Base-by-base conservation (phyloP, 306 rosid genomes). In the Chamaecrista fasciculata region DNA sequence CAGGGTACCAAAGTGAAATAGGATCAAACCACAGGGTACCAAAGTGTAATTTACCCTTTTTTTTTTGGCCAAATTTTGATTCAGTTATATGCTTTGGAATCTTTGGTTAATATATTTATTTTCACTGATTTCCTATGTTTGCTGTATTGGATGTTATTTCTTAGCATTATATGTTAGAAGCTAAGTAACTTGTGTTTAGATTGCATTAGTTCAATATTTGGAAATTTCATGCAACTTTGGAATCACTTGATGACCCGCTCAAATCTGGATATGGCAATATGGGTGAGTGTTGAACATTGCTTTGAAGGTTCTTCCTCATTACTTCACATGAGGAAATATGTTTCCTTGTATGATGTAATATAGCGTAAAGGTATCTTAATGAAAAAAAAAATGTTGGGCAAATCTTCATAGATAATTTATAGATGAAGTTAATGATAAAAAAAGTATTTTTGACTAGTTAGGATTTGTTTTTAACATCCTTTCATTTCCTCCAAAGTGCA, bases 141-240 rank as follows among this genome's bases (percentile, higher is more conserved):
- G 58, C 58, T 51, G 2, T 10, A 53, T 24, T 53, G 18, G 1
- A 24, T 24, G 16, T 53, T 12, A 4, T 8, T 20, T 19, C 46
- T 43, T 6, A 43, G 11, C 60, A 39, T 44, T 31, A 40, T 21
- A 47, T 23, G 4, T 23, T 39, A 11, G 50, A 21, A n/a, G 40
- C 7, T 11, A 16, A 11, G 16, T n/a, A 18, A 0, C 14, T 19
- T 28, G 11, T 56, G 33, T 64, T 63, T 21, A 1, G 29, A 50
- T 5, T 34, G 21, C 19, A 56, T 37, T 39, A 28, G 58, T 19
- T 15, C 3, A 28, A 19, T 40, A 73, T 55, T 37, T 57, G 58
- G 48, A 64, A 26, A 42, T 73, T 73, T 26, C 16, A 73, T 52
- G 46, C 19, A 31, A 40, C 44, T 62, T 34, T 4, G 21, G 15